Conservation (phyloP, 345 rosid species). For the Ceriops tagal region DNA sequence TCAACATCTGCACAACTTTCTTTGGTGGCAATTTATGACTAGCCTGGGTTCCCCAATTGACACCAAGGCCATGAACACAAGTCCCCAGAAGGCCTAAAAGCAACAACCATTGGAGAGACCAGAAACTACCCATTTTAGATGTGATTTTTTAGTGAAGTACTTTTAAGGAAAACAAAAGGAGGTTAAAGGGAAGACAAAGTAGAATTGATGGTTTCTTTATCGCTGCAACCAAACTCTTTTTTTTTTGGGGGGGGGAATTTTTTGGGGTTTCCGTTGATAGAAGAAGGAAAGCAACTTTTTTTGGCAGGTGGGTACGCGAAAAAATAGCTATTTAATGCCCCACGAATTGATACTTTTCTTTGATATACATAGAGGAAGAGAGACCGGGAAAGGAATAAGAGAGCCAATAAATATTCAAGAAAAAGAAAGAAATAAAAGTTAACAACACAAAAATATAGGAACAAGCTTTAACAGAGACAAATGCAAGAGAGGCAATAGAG, state of each 20-base stretch:
- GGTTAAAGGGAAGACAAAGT: neutral
- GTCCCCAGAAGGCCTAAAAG: conserved; percentile 25
- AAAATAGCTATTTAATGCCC: conserved; percentile 14
- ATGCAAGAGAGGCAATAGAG: neutral
- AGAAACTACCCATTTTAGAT: conserved; percentile 20
- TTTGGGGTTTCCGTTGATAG: neutral
- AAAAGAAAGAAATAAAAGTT: neutral
- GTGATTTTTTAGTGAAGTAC: neutral
- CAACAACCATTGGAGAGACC: conserved; percentile 27
- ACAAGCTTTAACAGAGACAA: neutral
- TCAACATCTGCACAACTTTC: conserved; percentile 66
- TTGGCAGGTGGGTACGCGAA: conserved; percentile 10
- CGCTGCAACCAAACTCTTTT: neutral
- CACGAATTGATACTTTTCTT: neutral
- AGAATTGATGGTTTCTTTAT: neutral
- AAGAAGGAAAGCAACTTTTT: conserved; percentile 19
- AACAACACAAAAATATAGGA: neutral
- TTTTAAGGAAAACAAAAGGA: neutral
- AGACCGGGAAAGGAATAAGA: neutral
- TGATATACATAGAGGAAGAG: neutral
- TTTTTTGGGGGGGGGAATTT: neutral
- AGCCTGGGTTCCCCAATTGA: conserved; percentile 90
- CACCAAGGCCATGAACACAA: conserved; percentile 55
- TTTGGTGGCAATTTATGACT: conserved; percentile 55
- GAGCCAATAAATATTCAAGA: neutral